phyloP scores from a whole-genome alignment of 768 basidiomycete species.

The Butyriboletus loyo region DNA sequence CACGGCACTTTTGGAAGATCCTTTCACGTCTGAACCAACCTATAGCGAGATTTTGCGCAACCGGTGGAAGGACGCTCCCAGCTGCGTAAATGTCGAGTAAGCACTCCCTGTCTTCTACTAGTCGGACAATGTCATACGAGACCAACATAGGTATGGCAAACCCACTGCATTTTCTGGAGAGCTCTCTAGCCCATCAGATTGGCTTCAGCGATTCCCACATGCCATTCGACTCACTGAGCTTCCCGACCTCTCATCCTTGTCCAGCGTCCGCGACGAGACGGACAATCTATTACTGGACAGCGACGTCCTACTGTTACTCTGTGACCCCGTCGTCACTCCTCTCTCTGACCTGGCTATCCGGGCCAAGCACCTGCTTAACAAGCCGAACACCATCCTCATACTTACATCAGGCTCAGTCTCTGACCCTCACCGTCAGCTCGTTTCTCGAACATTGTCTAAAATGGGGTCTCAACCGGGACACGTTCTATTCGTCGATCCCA shows the following conservation, averaged over 20 bases:
- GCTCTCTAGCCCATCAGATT: conserved; percentile 48
- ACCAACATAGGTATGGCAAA: conserved; percentile 21
- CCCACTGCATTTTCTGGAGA: conserved; percentile 18
- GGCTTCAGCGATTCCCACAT: conserved; percentile 53
- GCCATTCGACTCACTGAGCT: conserved; percentile 49
- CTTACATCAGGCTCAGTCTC: conserved; percentile 31
- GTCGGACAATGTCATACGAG: background rate
- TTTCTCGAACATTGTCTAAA: conserved; percentile 21
- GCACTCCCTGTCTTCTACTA: conserved; percentile 1
- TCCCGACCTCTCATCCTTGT: conserved; percentile 17
- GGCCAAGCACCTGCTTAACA: conserved; percentile 27
- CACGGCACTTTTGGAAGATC: conserved; percentile 68
- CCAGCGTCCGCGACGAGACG: conserved; percentile 12
- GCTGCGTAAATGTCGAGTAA: conserved; percentile 26
- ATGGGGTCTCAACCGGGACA: conserved; percentile 27
- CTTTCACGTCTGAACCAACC: conserved; percentile 52
- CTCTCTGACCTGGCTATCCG: conserved; percentile 36
- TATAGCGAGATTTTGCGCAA: conserved; percentile 42
- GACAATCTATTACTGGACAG: conserved; percentile 35
- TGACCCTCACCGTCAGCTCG: conserved; percentile 11
- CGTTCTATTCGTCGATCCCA: conserved; percentile 53
- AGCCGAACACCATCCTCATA: conserved; percentile 45
- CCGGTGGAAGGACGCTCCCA: conserved; percentile 45
- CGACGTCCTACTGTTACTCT: conserved; percentile 63
- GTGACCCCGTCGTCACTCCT: conserved; percentile 56